phyloP scores from a whole-genome alignment of 176 grass and related monocot genomes.

The Aechmea fasciata region DNA sequence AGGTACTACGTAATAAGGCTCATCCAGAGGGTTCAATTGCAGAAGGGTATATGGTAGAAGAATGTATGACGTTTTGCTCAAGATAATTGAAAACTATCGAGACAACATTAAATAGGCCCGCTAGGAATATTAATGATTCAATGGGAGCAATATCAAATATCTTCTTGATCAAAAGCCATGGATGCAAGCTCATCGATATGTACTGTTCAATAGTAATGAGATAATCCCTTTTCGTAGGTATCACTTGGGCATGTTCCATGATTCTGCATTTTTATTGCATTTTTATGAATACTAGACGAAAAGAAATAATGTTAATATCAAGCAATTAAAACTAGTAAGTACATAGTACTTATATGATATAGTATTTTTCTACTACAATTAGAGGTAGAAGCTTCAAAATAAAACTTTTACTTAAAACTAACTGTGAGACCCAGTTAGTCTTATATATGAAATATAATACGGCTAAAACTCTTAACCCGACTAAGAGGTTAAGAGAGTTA shows the following conservation, averaged over 20 bases:
- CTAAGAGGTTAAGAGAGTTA: too few species aligned
- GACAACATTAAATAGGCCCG: background rate
- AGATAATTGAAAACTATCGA: background rate
- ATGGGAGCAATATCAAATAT: background rate
- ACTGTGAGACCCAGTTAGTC: too few species aligned
- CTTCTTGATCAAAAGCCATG: background rate
- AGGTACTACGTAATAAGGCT: background rate
- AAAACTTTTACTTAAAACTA: too few species aligned
- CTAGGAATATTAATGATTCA: background rate
- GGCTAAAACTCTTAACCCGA: too few species aligned
- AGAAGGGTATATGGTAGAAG: background rate
- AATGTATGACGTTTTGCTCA: background rate
- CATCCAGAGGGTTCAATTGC: too few species aligned
- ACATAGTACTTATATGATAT: background rate
- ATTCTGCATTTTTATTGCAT: background rate
- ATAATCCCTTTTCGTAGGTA: background rate
- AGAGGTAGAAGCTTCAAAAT: too few species aligned
- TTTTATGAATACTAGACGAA: background rate
- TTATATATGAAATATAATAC: too few species aligned
- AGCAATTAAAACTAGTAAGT: background rate
- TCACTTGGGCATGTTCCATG: background rate
- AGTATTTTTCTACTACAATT: background rate
- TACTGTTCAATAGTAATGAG: background rate
- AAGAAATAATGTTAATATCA: background rate
- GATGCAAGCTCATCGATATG: background rate